These are phyloP conservation scores for Mycena amicta DNA, from an alignment of 768 basidiomycete genomes.

Conservation along the genomic window DNA sequence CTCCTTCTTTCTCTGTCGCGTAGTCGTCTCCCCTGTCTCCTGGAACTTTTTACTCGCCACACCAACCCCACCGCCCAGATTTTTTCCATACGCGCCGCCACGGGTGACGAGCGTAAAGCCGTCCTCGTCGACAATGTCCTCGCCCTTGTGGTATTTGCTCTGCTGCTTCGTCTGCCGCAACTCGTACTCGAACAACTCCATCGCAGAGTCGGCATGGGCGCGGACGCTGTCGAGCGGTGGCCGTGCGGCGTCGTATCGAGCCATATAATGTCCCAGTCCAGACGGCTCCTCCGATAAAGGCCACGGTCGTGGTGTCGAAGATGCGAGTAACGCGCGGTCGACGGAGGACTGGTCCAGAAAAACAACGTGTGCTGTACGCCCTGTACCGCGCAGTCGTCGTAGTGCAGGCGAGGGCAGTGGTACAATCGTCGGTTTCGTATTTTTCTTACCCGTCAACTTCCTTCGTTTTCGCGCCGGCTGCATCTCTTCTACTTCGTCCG, in stretches of 20 bases:
- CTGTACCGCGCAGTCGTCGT: conserved; percentile 64
- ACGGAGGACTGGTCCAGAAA: conserved; percentile 74
- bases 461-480: conserved; percentile 41
- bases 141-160: conserved; percentile 76
- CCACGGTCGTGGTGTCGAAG: conserved; percentile 64
- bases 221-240: conserved; percentile 76
- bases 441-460: conserved; percentile 36
- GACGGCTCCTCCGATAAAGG: conserved; percentile 60
- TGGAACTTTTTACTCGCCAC: conserved; percentile 67
- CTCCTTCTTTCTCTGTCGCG: conserved; percentile 54
- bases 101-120: conserved; percentile 95
- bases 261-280: conserved; percentile 73
- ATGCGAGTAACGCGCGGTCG: conserved; percentile 59
- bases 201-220: conserved; percentile 77
- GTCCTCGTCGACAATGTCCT: conserved; percentile 90
- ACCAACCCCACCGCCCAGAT: conserved; percentile 78
- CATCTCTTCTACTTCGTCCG: conserved; percentile 31
- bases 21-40: conserved; percentile 57
- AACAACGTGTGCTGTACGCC: conserved; percentile 70
- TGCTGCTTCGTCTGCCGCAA: conserved; percentile 60
- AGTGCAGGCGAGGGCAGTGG: conserved; percentile 59
- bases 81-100: conserved; percentile 87
- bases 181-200: conserved; percentile 78
- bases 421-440: conserved; percentile 50
- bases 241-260: conserved; percentile 65